Base-by-base conservation (phyloP, 805 yeast species). In the Nakazawaea populi region DNA sequence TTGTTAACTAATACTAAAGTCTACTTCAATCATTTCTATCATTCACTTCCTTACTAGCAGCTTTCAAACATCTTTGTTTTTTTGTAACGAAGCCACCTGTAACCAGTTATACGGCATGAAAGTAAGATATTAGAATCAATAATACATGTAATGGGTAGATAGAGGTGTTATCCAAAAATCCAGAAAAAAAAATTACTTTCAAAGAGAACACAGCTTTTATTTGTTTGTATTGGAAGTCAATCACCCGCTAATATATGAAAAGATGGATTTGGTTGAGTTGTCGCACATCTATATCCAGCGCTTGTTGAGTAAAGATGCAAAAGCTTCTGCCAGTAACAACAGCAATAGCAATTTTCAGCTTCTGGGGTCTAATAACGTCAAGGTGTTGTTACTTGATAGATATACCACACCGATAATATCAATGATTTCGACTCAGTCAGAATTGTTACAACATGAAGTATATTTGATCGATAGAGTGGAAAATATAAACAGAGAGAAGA, bases 381-480 rank as follows among this genome's bases (percentile, higher is more conserved):
- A 81, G 56, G 96, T 91, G 31, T 72, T 94, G 37, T 72, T 94
- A 39, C 75, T 94, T 51, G 99, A 94, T 62, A 72, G 77, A 47
- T 74, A 75, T 56, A 92, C 99, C 2, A 87, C 95, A 5, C 76
- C 90, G 0, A 82, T 90, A 28, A 79, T 94, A 27, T 89, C 97
- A n/a, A 75, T 94, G 78, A 82, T 87, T 58, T 80, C 95, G 31
- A 87, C 97, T 2, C 99, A 94, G 64, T 84, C 95, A 3, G 87
- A 83, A 51, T 73, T 94, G 43, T 74, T 94, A 38, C 82, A 85
- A 56, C 79, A 88, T 58, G 96, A 92, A 55, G 80, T 94, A n/a
- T 89, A 87, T 53, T 73, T 94, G 46, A 83, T 89, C 44, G 97
- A 89, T 54, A 76, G 79, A 39, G 64, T 84, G 29, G 87, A 83